phyloP scores from a whole-genome alignment of 306 rosid genomes.

The Albizia julibrissin region DNA sequence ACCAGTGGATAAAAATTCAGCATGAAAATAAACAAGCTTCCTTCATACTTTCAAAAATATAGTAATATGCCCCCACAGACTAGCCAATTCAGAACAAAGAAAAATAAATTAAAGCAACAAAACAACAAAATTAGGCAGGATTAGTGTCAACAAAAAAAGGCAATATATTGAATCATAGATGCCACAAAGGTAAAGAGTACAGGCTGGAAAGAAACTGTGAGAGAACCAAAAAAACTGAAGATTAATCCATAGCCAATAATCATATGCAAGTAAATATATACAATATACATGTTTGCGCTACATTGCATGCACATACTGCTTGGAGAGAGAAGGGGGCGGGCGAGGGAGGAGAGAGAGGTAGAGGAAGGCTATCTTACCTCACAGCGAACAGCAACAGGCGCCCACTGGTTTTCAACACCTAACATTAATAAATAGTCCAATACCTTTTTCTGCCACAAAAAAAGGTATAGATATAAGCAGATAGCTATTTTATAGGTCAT shows the following conservation, averaged over 20 bases:
- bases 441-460: conserved; percentile 63
- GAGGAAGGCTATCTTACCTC: conserved; percentile 51
- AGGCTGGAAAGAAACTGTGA: neutral
- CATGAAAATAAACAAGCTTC: conserved; percentile 8
- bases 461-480: conserved; percentile 35
- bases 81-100: conserved; percentile 18
- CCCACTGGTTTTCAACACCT: conserved; percentile 96
- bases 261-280: neutral
- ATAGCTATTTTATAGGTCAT: conserved; percentile 32
- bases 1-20: conserved; percentile 30
- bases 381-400: conserved; percentile 82
- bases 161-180: neutral
- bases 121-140: neutral
- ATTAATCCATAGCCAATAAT: neutral
- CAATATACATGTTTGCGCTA: neutral
- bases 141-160: neutral
- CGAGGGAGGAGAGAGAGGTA: neutral
- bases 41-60: conserved; percentile 13
- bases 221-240: neutral
- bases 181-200: neutral
- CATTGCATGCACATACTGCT: neutral
- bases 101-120: neutral
- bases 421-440: conserved; percentile 82
- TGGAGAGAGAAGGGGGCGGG: neutral
- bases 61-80: conserved; percentile 9